Evolutionary conservation across 2,329 filamentous ascomycete species (phyloP).

Genomic region (Colletotrichum abscissum): DNA sequence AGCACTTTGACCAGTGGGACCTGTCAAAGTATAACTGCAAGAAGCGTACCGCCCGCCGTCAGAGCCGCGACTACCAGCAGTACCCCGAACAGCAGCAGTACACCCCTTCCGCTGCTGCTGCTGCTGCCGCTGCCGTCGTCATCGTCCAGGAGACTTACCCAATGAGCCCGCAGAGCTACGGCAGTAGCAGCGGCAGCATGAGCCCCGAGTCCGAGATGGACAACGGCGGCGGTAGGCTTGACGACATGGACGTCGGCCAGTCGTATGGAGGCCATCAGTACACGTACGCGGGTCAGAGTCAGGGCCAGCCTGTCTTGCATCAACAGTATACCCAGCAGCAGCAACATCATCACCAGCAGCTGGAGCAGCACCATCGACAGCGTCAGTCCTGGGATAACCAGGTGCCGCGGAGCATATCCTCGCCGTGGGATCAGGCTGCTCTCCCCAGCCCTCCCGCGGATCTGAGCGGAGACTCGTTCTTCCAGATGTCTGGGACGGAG

Average conservation of each 20-base stretch:
- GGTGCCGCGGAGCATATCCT: not conserved
- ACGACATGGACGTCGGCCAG: not conserved
- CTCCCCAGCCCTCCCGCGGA: slow-evolving; percentile 12
- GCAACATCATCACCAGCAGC: not conserved
- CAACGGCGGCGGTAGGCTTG: not conserved
- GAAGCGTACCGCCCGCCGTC: slow-evolving; percentile 45
- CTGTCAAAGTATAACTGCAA: slow-evolving; percentile 60
- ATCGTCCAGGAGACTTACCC: not conserved
- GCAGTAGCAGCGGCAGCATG: not conserved
- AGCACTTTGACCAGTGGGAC: slow-evolving; percentile 58
- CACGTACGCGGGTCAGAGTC: not conserved
- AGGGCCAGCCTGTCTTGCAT: not conserved
- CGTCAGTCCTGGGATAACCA: not conserved
- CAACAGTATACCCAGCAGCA: not conserved
- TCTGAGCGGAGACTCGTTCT: not conserved
- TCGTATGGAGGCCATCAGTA: not conserved
- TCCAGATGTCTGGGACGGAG: not conserved
- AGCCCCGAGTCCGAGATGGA: not conserved
- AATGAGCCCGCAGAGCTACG: not conserved
- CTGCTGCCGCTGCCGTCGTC: not conserved
- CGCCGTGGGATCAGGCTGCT: not conserved
- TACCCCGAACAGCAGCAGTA: not conserved
- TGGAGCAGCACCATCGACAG: not conserved
- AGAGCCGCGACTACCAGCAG: not conserved
- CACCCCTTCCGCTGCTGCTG: not conserved